These are phyloP conservation scores for Arachis hypogaea DNA, from an alignment of 306 rosid species.

Conservation along the genomic window DNA sequence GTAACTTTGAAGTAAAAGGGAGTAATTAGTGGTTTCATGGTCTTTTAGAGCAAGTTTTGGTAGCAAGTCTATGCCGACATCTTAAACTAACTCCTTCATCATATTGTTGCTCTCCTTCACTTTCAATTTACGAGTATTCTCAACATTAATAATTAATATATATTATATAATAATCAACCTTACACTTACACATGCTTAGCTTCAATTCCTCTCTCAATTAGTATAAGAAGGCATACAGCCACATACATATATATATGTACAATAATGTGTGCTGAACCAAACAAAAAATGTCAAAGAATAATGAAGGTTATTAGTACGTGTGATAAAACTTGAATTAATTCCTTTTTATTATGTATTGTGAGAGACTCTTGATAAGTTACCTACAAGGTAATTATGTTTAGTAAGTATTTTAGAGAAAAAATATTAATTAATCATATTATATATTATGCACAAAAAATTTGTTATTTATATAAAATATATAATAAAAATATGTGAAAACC, in stretches of 20 bases:
- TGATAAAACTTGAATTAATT: no score
- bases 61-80: constrained; percentile 46
- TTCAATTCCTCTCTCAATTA: not conserved
- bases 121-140: constrained; percentile 70
- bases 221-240: not conserved
- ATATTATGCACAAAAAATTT: no score
- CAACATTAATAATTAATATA: constrained; percentile 37
- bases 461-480: not conserved
- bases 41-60: constrained; percentile 64
- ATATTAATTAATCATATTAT: no score
- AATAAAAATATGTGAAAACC: constrained; percentile 4
- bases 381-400: no score
- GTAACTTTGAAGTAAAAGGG: constrained; percentile 71
- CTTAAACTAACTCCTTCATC: constrained; percentile 45
- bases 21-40: constrained; percentile 64
- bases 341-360: no score
- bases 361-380: no score
- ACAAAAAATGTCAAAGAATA: no score
- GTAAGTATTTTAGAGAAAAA: no score
- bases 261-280: no score
- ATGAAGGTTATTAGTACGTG: no score
- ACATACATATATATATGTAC: no score
- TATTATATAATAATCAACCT: constrained; percentile 34
- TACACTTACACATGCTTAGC: not conserved
- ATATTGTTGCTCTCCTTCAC: constrained; percentile 61